Conservation (phyloP, 352 stramenopile species). For the Globisporangium cylindrosporum region DNA sequence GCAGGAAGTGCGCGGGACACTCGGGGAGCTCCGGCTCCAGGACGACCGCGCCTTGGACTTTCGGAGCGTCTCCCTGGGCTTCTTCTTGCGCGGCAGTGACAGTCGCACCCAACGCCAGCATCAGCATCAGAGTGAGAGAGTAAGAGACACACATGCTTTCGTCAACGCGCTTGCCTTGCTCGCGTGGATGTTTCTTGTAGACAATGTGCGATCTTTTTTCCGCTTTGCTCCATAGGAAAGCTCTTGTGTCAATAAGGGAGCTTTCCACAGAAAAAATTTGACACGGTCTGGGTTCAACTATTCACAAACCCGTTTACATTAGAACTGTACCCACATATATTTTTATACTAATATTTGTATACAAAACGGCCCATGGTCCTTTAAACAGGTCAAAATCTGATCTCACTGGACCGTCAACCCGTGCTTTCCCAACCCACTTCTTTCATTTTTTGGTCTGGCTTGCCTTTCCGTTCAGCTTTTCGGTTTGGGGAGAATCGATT, state of each 20-base stretch:
- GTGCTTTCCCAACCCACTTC: slow-evolving; percentile 1
- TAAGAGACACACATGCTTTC: background rate
- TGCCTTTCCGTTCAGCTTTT: background rate
- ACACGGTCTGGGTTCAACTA: background rate
- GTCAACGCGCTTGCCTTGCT: background rate
- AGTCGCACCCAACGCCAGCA: background rate
- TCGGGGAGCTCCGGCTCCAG: slow-evolving; percentile 25
- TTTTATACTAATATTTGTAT: background rate
- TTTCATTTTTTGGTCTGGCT: background rate
- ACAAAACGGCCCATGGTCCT: background rate
- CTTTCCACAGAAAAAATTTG: background rate
- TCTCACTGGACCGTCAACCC: background rate
- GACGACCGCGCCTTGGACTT: slow-evolving; percentile 9
- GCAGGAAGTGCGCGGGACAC: slow-evolving; percentile 43
- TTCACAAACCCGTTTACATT: background rate
- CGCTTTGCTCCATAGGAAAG: background rate
- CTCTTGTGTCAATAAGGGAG: background rate
- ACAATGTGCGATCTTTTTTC: too few species aligned
- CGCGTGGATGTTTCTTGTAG: too few species aligned
- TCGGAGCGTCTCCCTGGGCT: background rate
- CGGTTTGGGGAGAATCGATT: slow-evolving; percentile 8
- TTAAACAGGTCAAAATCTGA: background rate
- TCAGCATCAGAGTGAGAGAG: background rate
- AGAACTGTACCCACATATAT: background rate
- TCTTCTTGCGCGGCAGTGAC: background rate